Evolutionary conservation across 352 stramenopile species (phyloP).

Genomic region (Pythium volutum): DNA sequence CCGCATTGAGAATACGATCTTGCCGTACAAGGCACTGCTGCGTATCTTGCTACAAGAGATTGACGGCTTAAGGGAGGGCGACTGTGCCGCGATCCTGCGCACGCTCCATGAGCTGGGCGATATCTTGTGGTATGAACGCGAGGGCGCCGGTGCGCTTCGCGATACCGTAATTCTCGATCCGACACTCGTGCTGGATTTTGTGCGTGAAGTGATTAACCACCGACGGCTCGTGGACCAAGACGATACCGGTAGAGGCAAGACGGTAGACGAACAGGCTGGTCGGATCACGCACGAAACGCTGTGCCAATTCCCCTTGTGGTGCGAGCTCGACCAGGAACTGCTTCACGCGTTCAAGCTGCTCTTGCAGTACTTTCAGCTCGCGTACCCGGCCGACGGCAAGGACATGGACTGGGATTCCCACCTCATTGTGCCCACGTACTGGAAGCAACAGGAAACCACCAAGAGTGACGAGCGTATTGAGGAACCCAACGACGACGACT

Average conservation of each 20-base stretch:
- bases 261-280: neutral
- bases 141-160: neutral
- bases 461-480: neutral
- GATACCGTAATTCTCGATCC: slow-evolving; percentile 19
- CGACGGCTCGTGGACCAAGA: neutral
- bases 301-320: slow-evolving; percentile 8
- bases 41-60: slow-evolving; percentile 2
- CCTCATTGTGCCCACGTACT: slow-evolving; percentile 26
- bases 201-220: slow-evolving; percentile 22
- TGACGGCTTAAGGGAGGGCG: slow-evolving; percentile 5
- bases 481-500: neutral
- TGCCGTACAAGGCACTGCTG: slow-evolving; percentile 12
- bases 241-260: neutral
- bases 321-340: slow-evolving; percentile 16
- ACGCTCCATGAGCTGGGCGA: slow-evolving; percentile 24
- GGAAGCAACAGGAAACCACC: slow-evolving; percentile 1
- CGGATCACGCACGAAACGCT: slow-evolving; percentile 9
- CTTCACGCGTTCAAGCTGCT: slow-evolving; percentile 23
- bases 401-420: slow-evolving; percentile 23
- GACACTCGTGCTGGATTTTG: slow-evolving; percentile 31
- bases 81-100: slow-evolving; percentile 12
- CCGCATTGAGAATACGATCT: slow-evolving; percentile 17
- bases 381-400: slow-evolving; percentile 13
- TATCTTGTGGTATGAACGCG: slow-evolving; percentile 20
- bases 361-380: slow-evolving; percentile 24